Evolutionary conservation across 2,329 filamentous ascomycete species (phyloP).

Genomic region (Cercospora canescens): DNA sequence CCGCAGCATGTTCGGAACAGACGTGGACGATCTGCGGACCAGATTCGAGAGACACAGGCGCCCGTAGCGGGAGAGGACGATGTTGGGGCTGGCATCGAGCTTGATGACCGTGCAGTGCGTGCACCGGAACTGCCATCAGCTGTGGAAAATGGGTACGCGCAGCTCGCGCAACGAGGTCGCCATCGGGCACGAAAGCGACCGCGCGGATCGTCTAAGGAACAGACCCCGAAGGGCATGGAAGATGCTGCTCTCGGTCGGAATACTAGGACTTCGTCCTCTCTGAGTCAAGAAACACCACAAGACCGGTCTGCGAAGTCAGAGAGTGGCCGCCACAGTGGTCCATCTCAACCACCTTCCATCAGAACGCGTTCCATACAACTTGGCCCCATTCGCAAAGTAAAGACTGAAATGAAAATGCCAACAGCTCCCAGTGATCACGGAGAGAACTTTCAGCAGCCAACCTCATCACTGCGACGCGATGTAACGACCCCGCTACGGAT

Average conservation of each 20-base stretch:
- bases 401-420: background rate
- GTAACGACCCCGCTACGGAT: background rate
- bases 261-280: background rate
- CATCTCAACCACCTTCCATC: background rate
- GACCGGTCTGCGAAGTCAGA: background rate
- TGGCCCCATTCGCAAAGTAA: background rate
- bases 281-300: background rate
- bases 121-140: constrained; percentile 30
- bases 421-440: background rate
- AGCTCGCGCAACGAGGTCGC: constrained; percentile 9
- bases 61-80: background rate
- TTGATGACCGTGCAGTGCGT: background rate
- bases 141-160: constrained; percentile 30
- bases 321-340: too few relatives aligned
- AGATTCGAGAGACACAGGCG: background rate
- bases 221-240: background rate
- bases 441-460: background rate
- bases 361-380: background rate
- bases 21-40: constrained; percentile 12
- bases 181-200: background rate
- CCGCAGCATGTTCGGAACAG: constrained; percentile 31
- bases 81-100: background rate
- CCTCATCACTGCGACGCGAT: too few relatives aligned
- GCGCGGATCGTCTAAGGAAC: background rate
- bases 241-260: background rate